Conservation (phyloP, 2,329 filamentous ascomycete species). For the Neoascochyta sp. region DNA sequence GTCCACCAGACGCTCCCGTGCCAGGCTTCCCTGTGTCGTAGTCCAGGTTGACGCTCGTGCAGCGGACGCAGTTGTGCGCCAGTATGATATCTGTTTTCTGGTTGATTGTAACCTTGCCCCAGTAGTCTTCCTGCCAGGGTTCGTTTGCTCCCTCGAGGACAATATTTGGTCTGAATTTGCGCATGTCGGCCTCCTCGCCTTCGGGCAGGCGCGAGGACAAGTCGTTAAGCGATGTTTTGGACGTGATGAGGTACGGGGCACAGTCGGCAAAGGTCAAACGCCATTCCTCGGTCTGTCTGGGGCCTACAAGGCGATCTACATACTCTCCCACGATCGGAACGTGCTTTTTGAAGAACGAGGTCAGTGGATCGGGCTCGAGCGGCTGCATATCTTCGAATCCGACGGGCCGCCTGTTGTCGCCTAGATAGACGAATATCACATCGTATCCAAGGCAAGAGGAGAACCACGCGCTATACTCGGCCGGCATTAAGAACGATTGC, state of each 20-base stretch:
- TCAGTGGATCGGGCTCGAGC: conserved; percentile 12
- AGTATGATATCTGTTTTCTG: conserved; percentile 33
- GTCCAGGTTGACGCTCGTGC: conserved; percentile 48
- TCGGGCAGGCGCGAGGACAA: conserved; percentile 49
- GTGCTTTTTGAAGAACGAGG: conserved; percentile 12
- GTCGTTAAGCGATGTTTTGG: conserved; percentile 64
- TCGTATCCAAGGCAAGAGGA: conserved; percentile 43
- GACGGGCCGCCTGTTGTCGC: conserved; percentile 40
- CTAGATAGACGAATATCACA: conserved; percentile 44
- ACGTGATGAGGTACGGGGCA: conserved; percentile 71
- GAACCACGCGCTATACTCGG: conserved; percentile 44
- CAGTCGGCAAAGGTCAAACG: conserved; percentile 68
- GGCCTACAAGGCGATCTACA: conserved; percentile 28
- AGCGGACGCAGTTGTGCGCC: conserved; percentile 47
- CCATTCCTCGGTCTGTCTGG: conserved; percentile 23
- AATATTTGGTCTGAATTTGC: conserved; percentile 48
- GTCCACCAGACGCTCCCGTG: conserved; percentile 35
- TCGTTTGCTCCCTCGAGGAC: conserved; percentile 41
- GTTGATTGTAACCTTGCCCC: conserved; percentile 40
- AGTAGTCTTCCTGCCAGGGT: conserved; percentile 48
- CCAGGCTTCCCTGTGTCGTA: conserved; percentile 44
- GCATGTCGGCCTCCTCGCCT: conserved; percentile 42
- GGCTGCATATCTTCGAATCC: conserved; percentile 36
- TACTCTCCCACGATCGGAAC: conserved; percentile 10
- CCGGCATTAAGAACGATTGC: conserved; percentile 43